Base-by-base conservation (phyloP, 2,329 filamentous ascomycete genomes). In the Tolypocladium tropicale region DNA sequence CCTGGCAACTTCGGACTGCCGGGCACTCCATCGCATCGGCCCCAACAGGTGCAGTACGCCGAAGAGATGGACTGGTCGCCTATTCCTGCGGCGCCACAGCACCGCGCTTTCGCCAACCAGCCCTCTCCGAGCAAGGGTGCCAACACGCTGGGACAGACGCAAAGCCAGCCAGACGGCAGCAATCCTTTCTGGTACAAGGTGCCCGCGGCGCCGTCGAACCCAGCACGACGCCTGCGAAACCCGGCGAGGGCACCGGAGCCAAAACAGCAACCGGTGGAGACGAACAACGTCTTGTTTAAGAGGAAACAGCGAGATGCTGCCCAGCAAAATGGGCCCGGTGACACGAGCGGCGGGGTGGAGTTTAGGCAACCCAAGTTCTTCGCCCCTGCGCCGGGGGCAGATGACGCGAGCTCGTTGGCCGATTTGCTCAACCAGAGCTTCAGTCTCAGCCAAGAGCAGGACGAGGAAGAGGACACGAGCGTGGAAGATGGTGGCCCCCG, bases 51-150 rank as follows among this genome's bases (percentile, higher is more conserved):
- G 1, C 70, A 74, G 10, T 73, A 78, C 56, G 74, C 73, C 1
- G 81, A 86, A 41, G 79, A 80, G 55, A 91, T 92, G 88, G 88
- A 91, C 64, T 90, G 87, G 83, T 81, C 84, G 3, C 85, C 85
- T 1, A 83, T 83, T 2, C 85, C 85, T 0, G 83, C 82, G 0
- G 72, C 74, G 55, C 77, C 78, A n/a, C 72, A 74, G 52, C 72
- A 83, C 58, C 78, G 80, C 54, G 80, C 79, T 10, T 84, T 84
- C 64, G 77, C 74, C 57, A 70, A 76, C 49, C 68, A 72, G 50
- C 68, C 75, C 37, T 62, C 73, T 18, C 67, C 73, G 46, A 69
- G 68, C 53, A 62, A 69, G 57, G 71, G 73, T 49, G 72, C 74
- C 48, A 63, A 73, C 9, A 66, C 72, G 1, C 81, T 81, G 57